Evolutionary conservation across 768 basidiomycete species (phyloP), one percentile per base, ranked within the genome.

Genomic region (Kwoniella sp.): DNA sequence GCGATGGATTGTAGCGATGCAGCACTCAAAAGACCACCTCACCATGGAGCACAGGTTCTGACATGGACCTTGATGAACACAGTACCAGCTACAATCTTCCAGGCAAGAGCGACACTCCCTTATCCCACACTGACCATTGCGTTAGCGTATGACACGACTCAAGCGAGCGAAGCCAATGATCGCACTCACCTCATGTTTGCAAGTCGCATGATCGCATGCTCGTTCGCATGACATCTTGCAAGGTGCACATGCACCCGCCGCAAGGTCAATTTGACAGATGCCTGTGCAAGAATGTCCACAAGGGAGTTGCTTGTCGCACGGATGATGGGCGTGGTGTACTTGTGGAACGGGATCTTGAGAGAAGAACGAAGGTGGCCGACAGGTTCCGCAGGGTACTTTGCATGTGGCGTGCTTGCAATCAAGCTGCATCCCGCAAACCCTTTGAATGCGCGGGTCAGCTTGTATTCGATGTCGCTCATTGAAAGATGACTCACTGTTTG

Each of bases 31-130:
- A n/a, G n/a, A n/a, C n/a, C n/a, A n/a, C n/a, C 49, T 50, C 10
- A 50, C 49, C 49, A 50, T 50, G 6, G 27, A 50, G 27, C 49
- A 50, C 10, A 50, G 21, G 19, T 44, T 44, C 40, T 25, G 49
- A 29, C 24, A 50, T 2, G 12, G 6, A 2, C 27, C 27, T 19
- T 50, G 49, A 50, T 50, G 49, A 12, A 25, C 49, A 19, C 49
- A 50, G 12, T 4, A 25, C 49, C 49, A 50, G 6, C 10, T 17
- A 19, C 49, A 50, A 12, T 24, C 49, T 24, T 50, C 22, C 10
- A 25, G 10, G 19, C 49, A 24, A 12, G 49, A 50, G 10, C 49
- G 10, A 12, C 22, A 24, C 2, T 12, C 5, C 4, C 49, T 2
- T 24, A 15, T 4, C 8, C 49, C 40, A 44, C 40, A 44, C 40